phyloP scores from a whole-genome alignment of 345 rosid species.

The Conringia planisiliqua region DNA sequence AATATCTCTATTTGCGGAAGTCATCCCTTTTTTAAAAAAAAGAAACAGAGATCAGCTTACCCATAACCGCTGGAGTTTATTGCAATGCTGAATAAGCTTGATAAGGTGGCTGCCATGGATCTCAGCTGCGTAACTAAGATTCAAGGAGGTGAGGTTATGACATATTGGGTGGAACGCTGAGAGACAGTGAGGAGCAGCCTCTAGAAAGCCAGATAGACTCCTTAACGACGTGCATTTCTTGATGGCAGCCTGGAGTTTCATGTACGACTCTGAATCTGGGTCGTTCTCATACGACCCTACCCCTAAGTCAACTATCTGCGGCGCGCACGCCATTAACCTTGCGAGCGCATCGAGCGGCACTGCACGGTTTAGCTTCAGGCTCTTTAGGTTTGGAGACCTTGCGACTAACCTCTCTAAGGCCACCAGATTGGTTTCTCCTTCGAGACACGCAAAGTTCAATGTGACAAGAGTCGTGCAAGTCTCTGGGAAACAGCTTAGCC shows the following conservation, averaged over 20 bases:
- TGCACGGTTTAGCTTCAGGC: slow-evolving; percentile 74
- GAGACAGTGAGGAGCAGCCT: slow-evolving; percentile 61
- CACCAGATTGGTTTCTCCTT: slow-evolving; percentile 71
- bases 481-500: slow-evolving; percentile 97
- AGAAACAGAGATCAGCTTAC: slow-evolving; percentile 38
- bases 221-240: slow-evolving; percentile 53
- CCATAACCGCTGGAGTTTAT: slow-evolving; percentile 81
- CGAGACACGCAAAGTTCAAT: slow-evolving; percentile 90
- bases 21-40: background rate
- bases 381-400: slow-evolving; percentile 83
- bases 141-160: slow-evolving; percentile 57
- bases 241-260: slow-evolving; percentile 46
- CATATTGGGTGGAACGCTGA: slow-evolving; percentile 64
- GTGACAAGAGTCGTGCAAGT: slow-evolving; percentile 68
- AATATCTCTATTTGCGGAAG: background rate
- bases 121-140: slow-evolving; percentile 86
- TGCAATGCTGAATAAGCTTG: slow-evolving; percentile 61
- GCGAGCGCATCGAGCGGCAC: slow-evolving; percentile 71
- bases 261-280: slow-evolving; percentile 58
- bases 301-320: slow-evolving; percentile 80
- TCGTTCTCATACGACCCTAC: slow-evolving; percentile 75
- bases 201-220: slow-evolving; percentile 88
- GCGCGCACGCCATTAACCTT: slow-evolving; percentile 58
- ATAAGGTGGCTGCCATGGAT: slow-evolving; percentile 58
- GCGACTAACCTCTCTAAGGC: slow-evolving; percentile 87